Evolutionary conservation across 2,329 filamentous ascomycete genomes (phyloP), one percentile per base, ranked within the genome.

Genomic region (Ascosphaera pollenicola): DNA sequence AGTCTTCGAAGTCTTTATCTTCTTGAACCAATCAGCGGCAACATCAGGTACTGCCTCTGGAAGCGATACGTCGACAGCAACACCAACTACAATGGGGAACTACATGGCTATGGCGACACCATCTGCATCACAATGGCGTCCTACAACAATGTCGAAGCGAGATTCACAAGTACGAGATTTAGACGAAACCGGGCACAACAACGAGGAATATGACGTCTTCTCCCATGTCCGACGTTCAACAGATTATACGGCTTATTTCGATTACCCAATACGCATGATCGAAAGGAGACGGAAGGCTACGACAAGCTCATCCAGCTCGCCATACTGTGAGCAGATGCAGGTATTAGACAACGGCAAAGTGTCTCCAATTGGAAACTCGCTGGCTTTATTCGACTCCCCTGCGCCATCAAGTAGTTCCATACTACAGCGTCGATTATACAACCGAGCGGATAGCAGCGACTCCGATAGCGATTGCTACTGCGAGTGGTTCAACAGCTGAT

Each of bases 281-380:
- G 70, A 75, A 51, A 74, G 79, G 53, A 69, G 73, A 39, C 66
- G 75, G 17, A 56, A 60, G 35, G 55, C 60, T 4, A 51, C 59
- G 7, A 53, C 52, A 4, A 24, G 21, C 21, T 24, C 21, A 24
- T 24, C 21, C 4, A 24, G 10, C 8, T 48, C 60, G 38, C 68
- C 73, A 1, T 78, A 75, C 51, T 79, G 75, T 49, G 64, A 76
- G 48, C 68, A 75, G 49, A 75, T 76, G 64, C 60, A 68, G 44
- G 61, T 78, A 10, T 55, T 71, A 40, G 54, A 66, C 37, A 59
- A 72, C 44, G 66, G 66, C 21, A 47, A 53, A 7, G 51, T 68
- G 26, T 24, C 21, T 24, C 21, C 10, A 5, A 24, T 24, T 10
- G 21, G 21, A 24, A 24, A 24, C 10, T 5, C 21, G 10, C 4